These are phyloP conservation scores for Suillus alpinus DNA, from an alignment of 768 basidiomycete species.

Conservation along the genomic window DNA sequence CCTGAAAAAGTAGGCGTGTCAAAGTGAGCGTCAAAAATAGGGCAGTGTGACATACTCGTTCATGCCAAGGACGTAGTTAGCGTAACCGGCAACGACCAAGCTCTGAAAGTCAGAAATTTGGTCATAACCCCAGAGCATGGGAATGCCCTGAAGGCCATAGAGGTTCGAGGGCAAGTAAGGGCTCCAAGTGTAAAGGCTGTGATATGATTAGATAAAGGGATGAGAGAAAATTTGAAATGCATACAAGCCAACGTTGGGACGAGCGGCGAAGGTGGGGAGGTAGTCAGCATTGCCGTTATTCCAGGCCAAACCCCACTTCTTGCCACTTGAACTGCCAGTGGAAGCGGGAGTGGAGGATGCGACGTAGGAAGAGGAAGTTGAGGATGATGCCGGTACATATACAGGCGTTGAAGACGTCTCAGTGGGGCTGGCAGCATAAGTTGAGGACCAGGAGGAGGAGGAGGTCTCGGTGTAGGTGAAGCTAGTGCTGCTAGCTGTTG, in stretches of 20 bases:
- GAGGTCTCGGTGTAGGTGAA: too few species aligned
- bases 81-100: slow-evolving; percentile 49
- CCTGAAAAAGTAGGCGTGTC: slow-evolving; percentile 35
- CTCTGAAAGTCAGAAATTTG: slow-evolving; percentile 47
- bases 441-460: neutral
- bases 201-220: neutral
- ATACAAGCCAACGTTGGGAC: slow-evolving; percentile 42
- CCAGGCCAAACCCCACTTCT: slow-evolving; percentile 70
- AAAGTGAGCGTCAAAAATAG: slow-evolving; percentile 2
- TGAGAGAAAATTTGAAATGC: slow-evolving; percentile 4
- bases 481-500: slow-evolving; percentile 26
- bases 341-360: slow-evolving; percentile 8
- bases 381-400: slow-evolving; percentile 17
- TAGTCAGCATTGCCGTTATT: slow-evolving; percentile 49
- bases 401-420: slow-evolving; percentile 11
- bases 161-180: slow-evolving; percentile 41
- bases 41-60: slow-evolving; percentile 64
- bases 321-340: slow-evolving; percentile 8
- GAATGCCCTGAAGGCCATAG: slow-evolving; percentile 52
- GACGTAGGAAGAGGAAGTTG: neutral
- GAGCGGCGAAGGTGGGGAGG: slow-evolving; percentile 50
- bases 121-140: slow-evolving; percentile 71
- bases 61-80: slow-evolving; percentile 49
- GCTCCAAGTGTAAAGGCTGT: slow-evolving; percentile 67
- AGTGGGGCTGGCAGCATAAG: slow-evolving; percentile 6